These are phyloP conservation scores for Candida insectalens DNA, from an alignment of 805 yeast genomes.

Conservation along the genomic window DNA sequence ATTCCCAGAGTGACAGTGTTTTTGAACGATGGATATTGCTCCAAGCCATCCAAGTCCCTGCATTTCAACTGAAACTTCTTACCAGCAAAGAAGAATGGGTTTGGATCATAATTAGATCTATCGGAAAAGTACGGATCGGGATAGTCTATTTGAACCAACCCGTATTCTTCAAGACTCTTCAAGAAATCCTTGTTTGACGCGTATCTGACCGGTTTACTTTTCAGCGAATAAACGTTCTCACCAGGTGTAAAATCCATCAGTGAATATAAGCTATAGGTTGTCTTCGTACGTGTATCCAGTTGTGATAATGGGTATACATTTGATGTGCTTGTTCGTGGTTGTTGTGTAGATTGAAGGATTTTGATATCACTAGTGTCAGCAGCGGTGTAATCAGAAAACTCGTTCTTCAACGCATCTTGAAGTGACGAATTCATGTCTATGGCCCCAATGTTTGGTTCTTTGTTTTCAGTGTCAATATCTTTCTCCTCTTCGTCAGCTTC, in stretches of 20 bases:
- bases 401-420: too few relatives aligned
- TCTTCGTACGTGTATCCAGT: not conserved
- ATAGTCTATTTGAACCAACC: conserved; percentile 44
- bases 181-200: conserved; percentile 11
- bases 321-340: too few relatives aligned
- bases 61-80: conserved; percentile 43
- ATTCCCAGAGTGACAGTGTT: not conserved
- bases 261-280: not conserved
- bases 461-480: too few relatives aligned
- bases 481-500: too few relatives aligned
- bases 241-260: not conserved
- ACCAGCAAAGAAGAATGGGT: conserved; percentile 61
- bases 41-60: conserved; percentile 20
- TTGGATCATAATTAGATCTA: conserved; percentile 37
- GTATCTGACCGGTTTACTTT: conserved; percentile 12
- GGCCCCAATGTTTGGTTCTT: too few relatives aligned
- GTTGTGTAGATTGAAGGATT: too few relatives aligned
- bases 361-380: too few relatives aligned
- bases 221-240: conserved; percentile 1
- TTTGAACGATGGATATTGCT: conserved; percentile 5
- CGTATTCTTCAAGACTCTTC: conserved; percentile 30
- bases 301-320: not conserved
- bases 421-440: too few relatives aligned
- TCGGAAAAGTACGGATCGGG: conserved; percentile 55
- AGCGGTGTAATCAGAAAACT: too few relatives aligned